phyloP scores from a whole-genome alignment of 495 filamentous ascomycete genomes.

The Polyplosphaeria fusca region DNA sequence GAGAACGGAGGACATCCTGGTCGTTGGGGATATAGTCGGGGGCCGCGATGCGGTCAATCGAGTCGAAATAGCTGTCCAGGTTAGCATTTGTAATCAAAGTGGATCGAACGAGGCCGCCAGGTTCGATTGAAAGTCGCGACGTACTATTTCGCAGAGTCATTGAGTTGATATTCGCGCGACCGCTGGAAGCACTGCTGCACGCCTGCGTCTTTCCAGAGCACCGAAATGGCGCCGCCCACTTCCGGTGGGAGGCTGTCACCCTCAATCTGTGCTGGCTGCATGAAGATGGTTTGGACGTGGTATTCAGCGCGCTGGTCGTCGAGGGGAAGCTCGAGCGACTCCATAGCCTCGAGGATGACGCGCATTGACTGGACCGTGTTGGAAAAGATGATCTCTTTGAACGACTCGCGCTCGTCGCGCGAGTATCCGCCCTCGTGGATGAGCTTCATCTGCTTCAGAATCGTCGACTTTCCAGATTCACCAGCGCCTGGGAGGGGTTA shows the following conservation, averaged over 20 bases:
- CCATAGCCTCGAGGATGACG: slow-evolving; percentile 90
- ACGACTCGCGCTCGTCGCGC: slow-evolving; percentile 85
- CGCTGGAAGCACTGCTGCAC: slow-evolving; percentile 82
- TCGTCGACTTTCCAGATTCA: slow-evolving; percentile 96
- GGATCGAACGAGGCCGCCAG: slow-evolving; percentile 1
- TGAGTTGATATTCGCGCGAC: slow-evolving; percentile 93
- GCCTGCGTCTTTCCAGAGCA: slow-evolving; percentile 78
- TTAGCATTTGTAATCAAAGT: slow-evolving; percentile 12
- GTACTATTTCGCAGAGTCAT: slow-evolving; percentile 94
- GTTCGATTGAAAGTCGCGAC: slow-evolving; percentile 36
- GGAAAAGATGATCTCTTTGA: slow-evolving; percentile 88
- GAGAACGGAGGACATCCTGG: slow-evolving; percentile 90
- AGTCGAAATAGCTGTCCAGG: slow-evolving; percentile 74
- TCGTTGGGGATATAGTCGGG: slow-evolving; percentile 89
- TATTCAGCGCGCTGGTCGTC: slow-evolving; percentile 73
- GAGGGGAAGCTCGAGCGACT: slow-evolving; percentile 64
- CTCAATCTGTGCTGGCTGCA: slow-evolving; percentile 39
- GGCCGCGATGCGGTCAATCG: slow-evolving; percentile 85
- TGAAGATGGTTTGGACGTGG: slow-evolving; percentile 59
- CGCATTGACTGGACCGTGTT: slow-evolving; percentile 62
- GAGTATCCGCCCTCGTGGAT: slow-evolving; percentile 94
- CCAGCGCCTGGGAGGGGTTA: slow-evolving; percentile 70
- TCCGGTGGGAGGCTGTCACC: slow-evolving; percentile 55
- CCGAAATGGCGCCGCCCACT: slow-evolving; percentile 76
- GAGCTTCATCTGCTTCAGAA: slow-evolving; percentile 98